Evolutionary conservation across 768 basidiomycete species (phyloP), one percentile per base, ranked within the genome.

Genomic region (Serendipita indica): DNA sequence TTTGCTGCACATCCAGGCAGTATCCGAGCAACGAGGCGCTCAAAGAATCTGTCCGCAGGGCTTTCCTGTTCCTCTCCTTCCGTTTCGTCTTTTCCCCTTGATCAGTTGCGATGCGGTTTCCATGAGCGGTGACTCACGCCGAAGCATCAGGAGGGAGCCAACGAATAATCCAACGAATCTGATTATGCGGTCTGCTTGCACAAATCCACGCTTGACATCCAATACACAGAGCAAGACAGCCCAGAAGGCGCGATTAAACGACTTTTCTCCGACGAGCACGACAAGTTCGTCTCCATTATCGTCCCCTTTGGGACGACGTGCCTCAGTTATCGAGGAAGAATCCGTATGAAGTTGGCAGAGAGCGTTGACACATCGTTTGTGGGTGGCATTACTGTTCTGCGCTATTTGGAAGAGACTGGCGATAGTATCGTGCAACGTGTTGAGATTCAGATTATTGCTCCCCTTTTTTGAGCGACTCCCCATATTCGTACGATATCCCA

Each of bases 351-450:
- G 70, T 68, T 89, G 89, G 73, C 87, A 75, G 2, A 96, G 77
- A 0, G 81, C 80, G 43, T 89, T 82, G 57, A 83, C 73, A 70
- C 94, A 93, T 75, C 96, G 96, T 62, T 84, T 82, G 69, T 97
- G 92, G 68, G 89, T 91, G 6, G 86, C 81, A 13, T 75, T 69
- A 0, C 83, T 80, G 5, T 67, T 72, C 67, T 92, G 89, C 0
- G 76, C 86, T 70, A 93, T 86, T 30, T 86, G 80, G 61, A 93
- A 88, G 43, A 91, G 86, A 33, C 77, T 79, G 20, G 79, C 77
- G 20, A 87, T 64, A 14, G 49, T 28, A n/a, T 54, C 16, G 10
- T 20, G 49, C 7, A 54, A 28, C 22, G 49, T 3, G 18, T 43
- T 25, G n/a, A n/a, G n/a, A n/a, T n/a, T n/a, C n/a, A n/a, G 3